Evolutionary conservation across 1,139 yeast species (phyloP).

Genomic region (Nematodospora anomalae): DNA sequence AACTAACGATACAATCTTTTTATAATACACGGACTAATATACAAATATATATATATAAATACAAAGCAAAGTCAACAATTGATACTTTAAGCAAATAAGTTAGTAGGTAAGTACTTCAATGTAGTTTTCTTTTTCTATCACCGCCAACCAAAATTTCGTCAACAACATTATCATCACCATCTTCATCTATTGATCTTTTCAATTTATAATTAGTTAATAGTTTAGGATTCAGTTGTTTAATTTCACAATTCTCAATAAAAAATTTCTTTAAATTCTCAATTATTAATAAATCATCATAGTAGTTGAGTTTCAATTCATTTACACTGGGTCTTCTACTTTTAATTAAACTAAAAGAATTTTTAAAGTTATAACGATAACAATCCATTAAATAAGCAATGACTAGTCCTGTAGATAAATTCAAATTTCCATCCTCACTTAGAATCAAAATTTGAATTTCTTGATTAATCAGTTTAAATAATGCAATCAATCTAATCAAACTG

Average conservation of each 20-base stretch:
- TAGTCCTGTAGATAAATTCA: constrained; percentile 34
- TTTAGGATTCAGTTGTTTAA: constrained; percentile 28
- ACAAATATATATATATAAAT: constrained; percentile 7
- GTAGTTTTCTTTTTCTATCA: constrained; percentile 18
- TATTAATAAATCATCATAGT: constrained; percentile 43
- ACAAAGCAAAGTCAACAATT: not conserved
- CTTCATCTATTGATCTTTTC: constrained; percentile 32
- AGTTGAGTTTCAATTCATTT: constrained; percentile 29
- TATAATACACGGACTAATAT: constrained; percentile 8
- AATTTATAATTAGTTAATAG: constrained; percentile 36
- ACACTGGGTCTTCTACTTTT: constrained; percentile 22
- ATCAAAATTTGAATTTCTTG: constrained; percentile 35
- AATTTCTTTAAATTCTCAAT: constrained; percentile 44
- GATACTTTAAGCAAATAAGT: not conserved
- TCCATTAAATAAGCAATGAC: constrained; percentile 45
- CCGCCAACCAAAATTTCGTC: constrained; percentile 17
- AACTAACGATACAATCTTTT: not conserved
- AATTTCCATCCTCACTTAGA: constrained; percentile 33
- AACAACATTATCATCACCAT: constrained; percentile 12
- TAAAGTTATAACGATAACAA: constrained; percentile 37
- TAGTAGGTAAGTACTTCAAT: constrained; percentile 2
- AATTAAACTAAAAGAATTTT: constrained; percentile 25
- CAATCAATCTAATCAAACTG: constrained; percentile 38
- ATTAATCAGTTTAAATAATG: constrained; percentile 37
- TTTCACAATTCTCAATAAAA: constrained; percentile 31